Base-by-base conservation (phyloP, 2,329 filamentous ascomycete genomes). In the Talaromyces sp. region DNA sequence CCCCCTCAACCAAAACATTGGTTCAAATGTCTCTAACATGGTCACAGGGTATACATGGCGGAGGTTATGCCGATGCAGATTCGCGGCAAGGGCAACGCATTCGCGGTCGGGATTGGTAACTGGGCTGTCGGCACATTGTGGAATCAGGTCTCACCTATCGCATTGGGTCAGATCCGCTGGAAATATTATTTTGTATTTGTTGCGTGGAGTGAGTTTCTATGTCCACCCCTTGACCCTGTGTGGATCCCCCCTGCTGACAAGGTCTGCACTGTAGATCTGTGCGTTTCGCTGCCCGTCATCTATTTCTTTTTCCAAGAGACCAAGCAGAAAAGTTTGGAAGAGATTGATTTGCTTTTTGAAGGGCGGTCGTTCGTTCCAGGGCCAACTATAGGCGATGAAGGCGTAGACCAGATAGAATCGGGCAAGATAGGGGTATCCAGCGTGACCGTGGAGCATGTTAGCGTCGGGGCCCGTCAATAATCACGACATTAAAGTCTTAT, bases 21-120 rank as follows among this genome's bases (percentile, higher is more conserved):
- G 5, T 35, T 3, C 13, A 7, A 14, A 14, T 20, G n/a, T 39
- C 3, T 35, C 46, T 30, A 6, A 47, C 32, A 19, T 6, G 4
- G 20, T 42, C 79, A 76, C 0, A 87, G 85, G 84, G 77, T 87
- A 1, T 88, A 88, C 67, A 84, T 85, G 66, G 80, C 81, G 14
- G 86, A 88, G 67, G 82, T 88, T 54, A 84, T 85, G 69, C 85
- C 86, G 9, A 81, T 88, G 70, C 83, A 84, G 57, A 87, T 87
- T 49, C 82, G 86, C 29, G 81, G 81, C 5, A 76, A 79, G 19
- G 83, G 83, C 2, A 81, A 78, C 42, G 81, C 82, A 4, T 83
- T 85, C 56, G 80, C 82, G 0, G 83, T 82, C 0, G 81, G 77
- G 43, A 74, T 85, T 40, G 82, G 82, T 1, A 85, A 84, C 59